A percentile compares a stretch with the other conserved stretches of the same genome.
Evolutionary conservation across 768 basidiomycete genomes (phyloP).

Genomic region (Boletus tomentosulus): DNA sequence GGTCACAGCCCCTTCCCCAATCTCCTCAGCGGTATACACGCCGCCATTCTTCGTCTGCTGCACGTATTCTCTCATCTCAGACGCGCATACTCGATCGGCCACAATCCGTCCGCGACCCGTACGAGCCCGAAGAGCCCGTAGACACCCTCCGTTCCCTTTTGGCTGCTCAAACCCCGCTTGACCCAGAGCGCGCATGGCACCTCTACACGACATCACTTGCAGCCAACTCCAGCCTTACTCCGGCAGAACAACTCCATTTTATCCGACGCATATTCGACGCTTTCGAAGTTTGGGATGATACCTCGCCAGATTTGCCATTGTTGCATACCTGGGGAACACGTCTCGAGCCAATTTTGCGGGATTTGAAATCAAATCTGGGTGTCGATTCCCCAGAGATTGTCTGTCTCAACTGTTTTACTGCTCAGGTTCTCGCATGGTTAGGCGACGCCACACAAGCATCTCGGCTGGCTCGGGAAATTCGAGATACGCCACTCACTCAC

Average conservation of each 20-base stretch:
- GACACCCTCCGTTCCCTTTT: conserved; percentile 21
- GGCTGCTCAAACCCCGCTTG: conserved; percentile 18
- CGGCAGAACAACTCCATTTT: conserved; percentile 24
- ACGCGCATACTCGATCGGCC: conserved; percentile 7
- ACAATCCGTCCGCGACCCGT: neutral
- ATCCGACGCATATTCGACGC: conserved; percentile 21
- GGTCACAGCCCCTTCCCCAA: conserved; percentile 14
- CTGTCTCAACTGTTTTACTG: conserved; percentile 27
- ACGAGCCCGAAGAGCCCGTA: conserved; percentile 4
- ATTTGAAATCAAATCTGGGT: conserved; percentile 22
- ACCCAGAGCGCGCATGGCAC: conserved; percentile 40
- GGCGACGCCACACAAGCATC: conserved; percentile 36
- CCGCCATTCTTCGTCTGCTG: conserved; percentile 22
- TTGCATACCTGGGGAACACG: conserved; percentile 36
- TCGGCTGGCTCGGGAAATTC: conserved; percentile 24
- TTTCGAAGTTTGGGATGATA: conserved; percentile 12
- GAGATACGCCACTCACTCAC: conserved; percentile 15
- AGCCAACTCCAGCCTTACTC: conserved; percentile 15
- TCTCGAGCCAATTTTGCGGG: conserved; percentile 32
- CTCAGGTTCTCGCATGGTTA: conserved; percentile 34
- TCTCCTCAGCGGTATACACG: conserved; percentile 18
- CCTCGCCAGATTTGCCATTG: conserved; percentile 14
- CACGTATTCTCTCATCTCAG: conserved; percentile 13
- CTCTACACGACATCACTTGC: conserved; percentile 28
- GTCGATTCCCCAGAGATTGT: conserved; percentile 16